Percentiles rank a stretch among this genome's conserved stretches.
Conservation (phyloP, 2,329 filamentous ascomycete species). For the Tolypocladium endophyticum region DNA sequence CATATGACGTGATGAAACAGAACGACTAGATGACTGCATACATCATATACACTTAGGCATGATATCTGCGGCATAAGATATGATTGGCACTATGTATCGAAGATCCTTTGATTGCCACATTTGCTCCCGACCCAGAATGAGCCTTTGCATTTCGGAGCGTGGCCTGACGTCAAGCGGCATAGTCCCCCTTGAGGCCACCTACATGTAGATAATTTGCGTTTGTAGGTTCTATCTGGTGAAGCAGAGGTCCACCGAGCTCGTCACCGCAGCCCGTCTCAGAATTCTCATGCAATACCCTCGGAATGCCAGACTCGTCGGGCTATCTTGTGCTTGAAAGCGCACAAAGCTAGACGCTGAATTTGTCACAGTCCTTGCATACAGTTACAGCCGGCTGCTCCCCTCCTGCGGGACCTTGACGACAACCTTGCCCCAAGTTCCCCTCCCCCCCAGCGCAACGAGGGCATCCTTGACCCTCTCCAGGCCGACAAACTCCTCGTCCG, state of each 20-base stretch:
- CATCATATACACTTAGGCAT: not conserved
- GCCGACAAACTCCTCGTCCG: conserved; percentile 71
- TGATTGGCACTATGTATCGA: not conserved
- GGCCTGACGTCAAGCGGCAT: too few relatives aligned
- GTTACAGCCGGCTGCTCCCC: conserved; percentile 43
- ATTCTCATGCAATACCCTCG: not conserved
- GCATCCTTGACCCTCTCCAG: conserved; percentile 70
- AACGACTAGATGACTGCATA: not conserved
- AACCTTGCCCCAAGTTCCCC: conserved; percentile 93
- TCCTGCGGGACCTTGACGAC: conserved; percentile 75
- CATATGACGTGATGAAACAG: conserved; percentile 1
- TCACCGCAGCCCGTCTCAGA: not conserved
- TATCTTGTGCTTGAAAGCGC: too few relatives aligned
- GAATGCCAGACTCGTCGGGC: too few relatives aligned
- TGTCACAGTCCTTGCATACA: not conserved
- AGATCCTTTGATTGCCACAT: too few relatives aligned
- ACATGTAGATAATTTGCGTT: too few relatives aligned
- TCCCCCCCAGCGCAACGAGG: conserved; percentile 62
- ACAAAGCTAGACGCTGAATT: too few relatives aligned
- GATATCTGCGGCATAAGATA: not conserved
- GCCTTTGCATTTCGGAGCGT: not conserved
- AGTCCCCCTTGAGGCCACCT: too few relatives aligned
- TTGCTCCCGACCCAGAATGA: not conserved
- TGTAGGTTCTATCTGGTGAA: too few relatives aligned
- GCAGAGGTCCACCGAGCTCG: not conserved